Percentiles rank a stretch among this genome's conserved stretches.
phyloP scores from a whole-genome alignment of 31 red algal genomes.

The Asparagopsis taxiformis region DNA sequence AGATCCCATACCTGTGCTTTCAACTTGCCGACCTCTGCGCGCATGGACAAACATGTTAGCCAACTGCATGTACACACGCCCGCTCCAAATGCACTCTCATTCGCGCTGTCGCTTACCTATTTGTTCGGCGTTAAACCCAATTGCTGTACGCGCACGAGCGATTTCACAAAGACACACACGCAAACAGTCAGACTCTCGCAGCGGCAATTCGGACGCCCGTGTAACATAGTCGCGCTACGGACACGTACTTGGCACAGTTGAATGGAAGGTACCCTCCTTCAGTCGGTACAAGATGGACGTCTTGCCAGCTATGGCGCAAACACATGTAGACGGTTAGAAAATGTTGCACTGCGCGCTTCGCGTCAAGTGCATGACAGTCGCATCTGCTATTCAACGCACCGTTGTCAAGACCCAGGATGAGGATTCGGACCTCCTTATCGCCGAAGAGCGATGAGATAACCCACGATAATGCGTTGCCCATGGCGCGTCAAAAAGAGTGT shows the following conservation, averaged over 20 bases:
- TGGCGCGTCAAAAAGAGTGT: too few species aligned
- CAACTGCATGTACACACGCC: too few species aligned
- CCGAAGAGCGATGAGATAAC: slow-evolving; percentile 92
- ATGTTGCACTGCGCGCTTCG: background rate
- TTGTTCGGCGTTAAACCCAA: slow-evolving; percentile 97
- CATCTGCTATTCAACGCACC: slow-evolving; percentile 27
- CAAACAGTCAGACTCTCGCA: background rate
- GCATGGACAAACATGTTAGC: too few species aligned
- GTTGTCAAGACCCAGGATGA: slow-evolving; percentile 98
- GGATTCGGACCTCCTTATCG: slow-evolving; percentile 90
- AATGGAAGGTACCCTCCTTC: slow-evolving; percentile 87
- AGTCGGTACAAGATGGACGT: slow-evolving; percentile 92
- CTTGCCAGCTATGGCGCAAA: slow-evolving; percentile 72
- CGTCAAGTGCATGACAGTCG: background rate
- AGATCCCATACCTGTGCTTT: slow-evolving; percentile 99
- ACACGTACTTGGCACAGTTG: slow-evolving; percentile 74
- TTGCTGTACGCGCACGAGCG: slow-evolving; percentile 53
- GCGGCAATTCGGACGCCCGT: too few species aligned
- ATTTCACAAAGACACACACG: slow-evolving; percentile 5
- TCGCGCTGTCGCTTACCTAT: slow-evolving; percentile 49
- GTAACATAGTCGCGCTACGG: too few species aligned
- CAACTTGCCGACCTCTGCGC: slow-evolving; percentile 89
- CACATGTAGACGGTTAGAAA: background rate
- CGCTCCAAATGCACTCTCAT: too few species aligned
- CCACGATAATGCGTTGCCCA: slow-evolving; percentile 82